phyloP scores from a whole-genome alignment of 2,329 filamentous ascomycete genomes.

The Fusarium caatingaense region DNA sequence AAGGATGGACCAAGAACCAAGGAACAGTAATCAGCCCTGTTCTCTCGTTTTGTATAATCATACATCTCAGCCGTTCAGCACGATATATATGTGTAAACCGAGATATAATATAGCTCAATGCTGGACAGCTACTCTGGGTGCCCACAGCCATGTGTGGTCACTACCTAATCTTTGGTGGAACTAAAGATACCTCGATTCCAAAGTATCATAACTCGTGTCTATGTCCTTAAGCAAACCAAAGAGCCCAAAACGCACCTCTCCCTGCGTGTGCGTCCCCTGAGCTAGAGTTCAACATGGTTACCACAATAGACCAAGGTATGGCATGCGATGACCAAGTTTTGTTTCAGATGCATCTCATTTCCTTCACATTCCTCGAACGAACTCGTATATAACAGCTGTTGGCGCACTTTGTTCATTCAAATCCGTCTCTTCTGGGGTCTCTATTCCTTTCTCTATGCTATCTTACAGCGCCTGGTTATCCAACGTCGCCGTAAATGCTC shows the following conservation, averaged over 20 bases:
- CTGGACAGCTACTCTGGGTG: neutral
- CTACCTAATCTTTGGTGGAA: neutral
- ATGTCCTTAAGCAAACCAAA: neutral
- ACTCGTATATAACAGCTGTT: conserved; percentile 18
- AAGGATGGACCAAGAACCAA: conserved; percentile 1
- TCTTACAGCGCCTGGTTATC: conserved; percentile 29
- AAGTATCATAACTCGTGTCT: conserved; percentile 12
- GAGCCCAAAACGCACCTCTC: conserved; percentile 25
- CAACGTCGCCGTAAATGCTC: conserved; percentile 30
- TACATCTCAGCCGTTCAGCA: neutral
- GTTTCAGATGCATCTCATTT: conserved; percentile 33
- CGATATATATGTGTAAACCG: neutral
- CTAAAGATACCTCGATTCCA: neutral
- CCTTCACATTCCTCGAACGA: conserved; percentile 27
- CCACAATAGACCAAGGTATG: neutral
- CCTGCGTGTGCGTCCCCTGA: neutral
- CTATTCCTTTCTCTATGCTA: conserved; percentile 38
- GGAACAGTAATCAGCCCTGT: neutral
- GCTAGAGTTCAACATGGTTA: neutral
- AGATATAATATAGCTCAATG: neutral
- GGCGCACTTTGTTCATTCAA: conserved; percentile 29
- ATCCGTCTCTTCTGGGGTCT: conserved; percentile 24
- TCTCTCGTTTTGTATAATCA: neutral
- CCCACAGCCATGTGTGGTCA: too few species aligned
- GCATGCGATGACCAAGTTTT: neutral